phyloP scores from a whole-genome alignment of 352 stramenopile genomes.

The Globisporangium solare region DNA sequence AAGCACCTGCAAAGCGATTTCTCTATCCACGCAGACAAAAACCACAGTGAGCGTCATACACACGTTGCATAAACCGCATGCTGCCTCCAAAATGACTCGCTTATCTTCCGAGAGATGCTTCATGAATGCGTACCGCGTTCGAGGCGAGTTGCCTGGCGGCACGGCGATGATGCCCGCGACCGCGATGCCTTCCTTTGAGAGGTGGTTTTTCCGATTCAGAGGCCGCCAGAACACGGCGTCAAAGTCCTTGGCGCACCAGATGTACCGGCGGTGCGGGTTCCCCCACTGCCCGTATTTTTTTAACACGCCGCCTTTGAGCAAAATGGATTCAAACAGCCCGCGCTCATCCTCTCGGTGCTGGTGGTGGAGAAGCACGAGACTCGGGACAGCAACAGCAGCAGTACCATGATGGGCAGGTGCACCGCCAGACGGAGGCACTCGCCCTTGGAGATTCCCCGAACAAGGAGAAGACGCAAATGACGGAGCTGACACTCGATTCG shows the following conservation, averaged over 20 bases:
- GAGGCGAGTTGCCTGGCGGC: slow-evolving; percentile 48
- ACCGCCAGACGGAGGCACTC: neutral
- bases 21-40: slow-evolving; percentile 26
- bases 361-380: neutral
- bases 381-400: neutral
- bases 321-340: slow-evolving; percentile 45
- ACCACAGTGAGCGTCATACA: neutral
- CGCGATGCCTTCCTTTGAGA: slow-evolving; percentile 51
- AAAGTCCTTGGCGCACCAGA: slow-evolving; percentile 69
- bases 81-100: slow-evolving; percentile 11
- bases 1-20: slow-evolving; percentile 63
- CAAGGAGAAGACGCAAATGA: too few species aligned
- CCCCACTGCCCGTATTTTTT: slow-evolving; percentile 78
- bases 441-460: too few species aligned
- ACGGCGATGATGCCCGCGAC: slow-evolving; percentile 43
- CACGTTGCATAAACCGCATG: neutral
- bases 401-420: neutral
- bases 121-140: slow-evolving; percentile 73
- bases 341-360: slow-evolving; percentile 28
- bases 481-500: neutral
- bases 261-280: slow-evolving; percentile 64
- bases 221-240: slow-evolving; percentile 60
- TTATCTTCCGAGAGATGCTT: slow-evolving; percentile 70
- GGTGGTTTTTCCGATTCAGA: slow-evolving; percentile 61
- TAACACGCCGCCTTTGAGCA: slow-evolving; percentile 66